Conservation (phyloP, 2,329 filamentous ascomycete species). For the Pseudopithomyces chartarum region DNA sequence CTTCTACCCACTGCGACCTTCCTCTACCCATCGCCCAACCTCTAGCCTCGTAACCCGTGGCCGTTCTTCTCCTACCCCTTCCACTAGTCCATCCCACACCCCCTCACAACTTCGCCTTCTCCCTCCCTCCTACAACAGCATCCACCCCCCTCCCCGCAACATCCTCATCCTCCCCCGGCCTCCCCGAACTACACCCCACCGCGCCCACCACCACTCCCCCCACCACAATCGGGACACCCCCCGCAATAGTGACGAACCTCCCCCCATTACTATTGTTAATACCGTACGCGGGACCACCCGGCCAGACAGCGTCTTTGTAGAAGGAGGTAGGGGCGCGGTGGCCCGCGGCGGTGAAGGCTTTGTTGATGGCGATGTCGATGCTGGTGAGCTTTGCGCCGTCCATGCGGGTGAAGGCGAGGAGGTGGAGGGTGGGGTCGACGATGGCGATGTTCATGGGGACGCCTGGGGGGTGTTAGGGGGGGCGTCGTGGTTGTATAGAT, state of each 20-base stretch:
- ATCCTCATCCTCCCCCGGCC: constrained; percentile 59
- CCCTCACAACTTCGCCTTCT: constrained; percentile 48
- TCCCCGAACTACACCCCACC: constrained; percentile 61
- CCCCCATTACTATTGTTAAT: constrained; percentile 60
- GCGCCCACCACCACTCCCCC: constrained; percentile 58
- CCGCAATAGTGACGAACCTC: constrained; percentile 59
- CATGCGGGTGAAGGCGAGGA: constrained; percentile 56
- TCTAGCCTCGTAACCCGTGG: too few species aligned
- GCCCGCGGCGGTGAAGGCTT: constrained; percentile 63
- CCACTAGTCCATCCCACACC: too few species aligned
- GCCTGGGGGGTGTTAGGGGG: too few species aligned
- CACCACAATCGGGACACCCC: constrained; percentile 56
- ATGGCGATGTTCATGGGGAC: constrained; percentile 57
- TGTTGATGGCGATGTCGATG: constrained; percentile 68
- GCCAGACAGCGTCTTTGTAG: constrained; percentile 60
- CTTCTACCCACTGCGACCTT: too few species aligned
- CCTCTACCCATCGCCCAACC: too few species aligned
- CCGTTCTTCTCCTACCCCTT: too few species aligned
- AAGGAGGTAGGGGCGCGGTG: constrained; percentile 57
- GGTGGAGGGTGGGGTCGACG: constrained; percentile 52
- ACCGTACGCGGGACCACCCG: constrained; percentile 58
- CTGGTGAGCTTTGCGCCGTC: constrained; percentile 57
- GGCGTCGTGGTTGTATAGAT: too few species aligned
- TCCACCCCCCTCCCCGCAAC: constrained; percentile 59
- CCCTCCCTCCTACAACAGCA: constrained; percentile 48